phyloP scores from a whole-genome alignment of 1,284 basidiomycete genomes.

The Sutorius eximius region DNA sequence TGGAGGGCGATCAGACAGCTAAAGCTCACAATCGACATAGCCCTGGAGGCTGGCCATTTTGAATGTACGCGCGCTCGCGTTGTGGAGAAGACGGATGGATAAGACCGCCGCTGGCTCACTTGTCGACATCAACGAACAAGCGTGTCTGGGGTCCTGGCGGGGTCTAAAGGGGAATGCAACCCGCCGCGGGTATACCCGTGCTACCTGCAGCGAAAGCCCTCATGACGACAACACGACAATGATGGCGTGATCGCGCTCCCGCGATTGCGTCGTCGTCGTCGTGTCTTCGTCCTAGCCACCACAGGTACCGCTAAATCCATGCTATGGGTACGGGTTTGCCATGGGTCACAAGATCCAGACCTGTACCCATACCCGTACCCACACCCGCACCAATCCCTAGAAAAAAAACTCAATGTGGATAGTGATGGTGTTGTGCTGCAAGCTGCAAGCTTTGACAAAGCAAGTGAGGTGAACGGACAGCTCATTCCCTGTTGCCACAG shows the following conservation, averaged over 20 bases:
- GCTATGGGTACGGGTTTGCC: too few relatives aligned
- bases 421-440: constrained; percentile 2
- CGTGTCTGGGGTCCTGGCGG: constrained; percentile 1
- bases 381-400: too few relatives aligned
- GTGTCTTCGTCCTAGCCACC: too few relatives aligned
- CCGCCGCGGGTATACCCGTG: too few relatives aligned
- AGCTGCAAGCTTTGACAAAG: background rate
- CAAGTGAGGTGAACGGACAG: constrained; percentile 13
- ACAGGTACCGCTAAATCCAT: too few relatives aligned
- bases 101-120: background rate
- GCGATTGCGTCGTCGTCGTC: too few relatives aligned
- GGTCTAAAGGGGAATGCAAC: too few relatives aligned
- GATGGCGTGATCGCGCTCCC: too few relatives aligned
- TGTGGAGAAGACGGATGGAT: background rate
- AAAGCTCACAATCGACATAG: constrained; percentile 75
- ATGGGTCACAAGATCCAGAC: too few relatives aligned
- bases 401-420: background rate
- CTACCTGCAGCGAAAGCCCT: too few relatives aligned
- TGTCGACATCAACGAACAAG: background rate
- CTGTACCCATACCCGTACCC: too few relatives aligned
- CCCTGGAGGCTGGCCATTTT: constrained; percentile 80
- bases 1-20: constrained; percentile 5
- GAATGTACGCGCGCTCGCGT: constrained; percentile 20
- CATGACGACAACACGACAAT: too few relatives aligned
- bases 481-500: background rate